Conservation (phyloP, 106 monocot genomes). For the Dactylorhiza incarnata region DNA sequence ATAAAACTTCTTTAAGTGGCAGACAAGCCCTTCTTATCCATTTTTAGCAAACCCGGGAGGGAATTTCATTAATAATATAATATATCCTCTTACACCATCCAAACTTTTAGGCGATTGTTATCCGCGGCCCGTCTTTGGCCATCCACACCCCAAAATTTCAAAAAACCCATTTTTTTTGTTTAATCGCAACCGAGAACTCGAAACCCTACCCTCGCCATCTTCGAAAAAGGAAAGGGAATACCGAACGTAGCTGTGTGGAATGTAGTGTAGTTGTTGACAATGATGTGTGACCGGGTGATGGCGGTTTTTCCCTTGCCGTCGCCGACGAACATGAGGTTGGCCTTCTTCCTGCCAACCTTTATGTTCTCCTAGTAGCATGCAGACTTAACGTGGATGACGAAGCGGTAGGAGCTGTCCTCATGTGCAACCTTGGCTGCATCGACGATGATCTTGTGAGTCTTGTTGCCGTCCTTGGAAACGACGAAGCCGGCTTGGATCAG, state of each 20-base stretch:
- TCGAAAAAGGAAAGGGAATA: constrained; percentile 5
- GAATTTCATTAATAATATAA: too few relatives aligned
- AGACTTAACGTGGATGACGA: constrained; percentile 74
- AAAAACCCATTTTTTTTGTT: too few relatives aligned
- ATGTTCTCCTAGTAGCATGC: constrained; percentile 78
- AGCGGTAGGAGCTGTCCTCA: constrained; percentile 47
- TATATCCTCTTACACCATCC: too few relatives aligned
- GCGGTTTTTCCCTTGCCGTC: constrained; percentile 44
- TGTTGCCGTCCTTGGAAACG: constrained; percentile 72
- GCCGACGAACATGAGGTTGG: constrained; percentile 61
- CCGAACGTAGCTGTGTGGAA: constrained; percentile 70
- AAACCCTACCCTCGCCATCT: too few relatives aligned
- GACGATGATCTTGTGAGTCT: constrained; percentile 52
- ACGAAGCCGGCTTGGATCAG: constrained; percentile 48
- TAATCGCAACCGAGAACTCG: too few relatives aligned
- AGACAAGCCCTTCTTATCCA: too few relatives aligned
- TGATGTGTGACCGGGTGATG: constrained; percentile 26
- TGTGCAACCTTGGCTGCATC: constrained; percentile 74
- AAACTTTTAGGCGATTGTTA: too few relatives aligned
- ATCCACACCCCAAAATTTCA: too few relatives aligned
- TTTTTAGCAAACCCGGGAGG: too few relatives aligned
- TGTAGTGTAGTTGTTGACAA: constrained; percentile 47
- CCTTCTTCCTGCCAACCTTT: constrained; percentile 50
- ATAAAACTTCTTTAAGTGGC: too few relatives aligned
- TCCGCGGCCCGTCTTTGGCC: too few relatives aligned